A percentile compares a stretch with the other conserved stretches of the same genome.
phyloP scores from a whole-genome alignment of 305 asterid genomes.

The Fraxinus sp. region DNA sequence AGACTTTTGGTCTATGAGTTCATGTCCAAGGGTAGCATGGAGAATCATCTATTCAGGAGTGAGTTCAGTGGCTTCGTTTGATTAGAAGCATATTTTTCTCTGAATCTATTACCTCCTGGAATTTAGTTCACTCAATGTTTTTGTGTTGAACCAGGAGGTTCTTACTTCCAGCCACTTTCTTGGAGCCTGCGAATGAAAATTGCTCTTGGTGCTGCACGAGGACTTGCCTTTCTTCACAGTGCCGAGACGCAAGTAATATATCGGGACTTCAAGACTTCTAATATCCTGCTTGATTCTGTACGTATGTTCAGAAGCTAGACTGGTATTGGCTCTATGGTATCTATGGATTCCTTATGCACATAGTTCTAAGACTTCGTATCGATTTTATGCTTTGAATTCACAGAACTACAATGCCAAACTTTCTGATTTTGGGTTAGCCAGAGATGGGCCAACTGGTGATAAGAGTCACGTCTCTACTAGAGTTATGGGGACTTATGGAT shows the following conservation, averaged over 20 bases:
- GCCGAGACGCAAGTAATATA: constrained; percentile 80
- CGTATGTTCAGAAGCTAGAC: constrained; percentile 16
- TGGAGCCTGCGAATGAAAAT: constrained; percentile 82
- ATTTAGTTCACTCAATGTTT: constrained; percentile 9
- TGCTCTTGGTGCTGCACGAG: constrained; percentile 85
- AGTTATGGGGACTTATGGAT: constrained; percentile 95
- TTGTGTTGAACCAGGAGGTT: constrained; percentile 55
- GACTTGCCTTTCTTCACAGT: constrained; percentile 86
- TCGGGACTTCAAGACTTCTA: constrained; percentile 87
- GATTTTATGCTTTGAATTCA: constrained; percentile 12
- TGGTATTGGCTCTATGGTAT: not conserved
- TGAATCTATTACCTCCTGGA: not conserved
- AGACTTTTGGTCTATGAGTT: constrained; percentile 67
- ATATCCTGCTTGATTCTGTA: constrained; percentile 81
- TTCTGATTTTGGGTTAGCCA: constrained; percentile 91
- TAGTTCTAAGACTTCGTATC: not conserved
- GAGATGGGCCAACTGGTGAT: constrained; percentile 90
- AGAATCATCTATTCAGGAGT: constrained; percentile 82
- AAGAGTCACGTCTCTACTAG: constrained; percentile 85
- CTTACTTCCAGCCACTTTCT: constrained; percentile 79
- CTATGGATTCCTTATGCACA: not conserved
- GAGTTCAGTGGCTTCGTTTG: constrained; percentile 30
- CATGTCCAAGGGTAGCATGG: constrained; percentile 79
- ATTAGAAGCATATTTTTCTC: not conserved
- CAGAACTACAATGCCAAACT: constrained; percentile 88